These are phyloP conservation scores for Parathielavia appendiculata DNA, from an alignment of 495 filamentous ascomycete species.

Conservation along the genomic window DNA sequence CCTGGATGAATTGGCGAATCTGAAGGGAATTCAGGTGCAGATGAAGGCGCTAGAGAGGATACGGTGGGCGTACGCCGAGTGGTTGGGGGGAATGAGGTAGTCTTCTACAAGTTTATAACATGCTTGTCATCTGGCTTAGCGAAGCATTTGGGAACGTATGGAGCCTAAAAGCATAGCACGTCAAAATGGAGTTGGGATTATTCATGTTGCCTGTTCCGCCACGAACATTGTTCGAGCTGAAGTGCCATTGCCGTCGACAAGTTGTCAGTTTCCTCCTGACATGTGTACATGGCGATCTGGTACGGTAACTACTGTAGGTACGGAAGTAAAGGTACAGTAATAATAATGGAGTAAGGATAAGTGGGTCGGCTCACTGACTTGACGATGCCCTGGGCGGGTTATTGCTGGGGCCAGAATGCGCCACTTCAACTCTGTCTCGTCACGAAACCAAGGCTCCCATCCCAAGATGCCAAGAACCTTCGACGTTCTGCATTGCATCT, in stretches of 20 bases:
- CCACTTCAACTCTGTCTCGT: constrained; percentile 10
- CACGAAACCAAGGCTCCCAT: constrained; percentile 7
- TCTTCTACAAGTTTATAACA: not conserved
- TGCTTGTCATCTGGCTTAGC: no score
- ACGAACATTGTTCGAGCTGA: no score
- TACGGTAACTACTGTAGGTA: no score
- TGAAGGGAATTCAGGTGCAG: constrained; percentile 69
- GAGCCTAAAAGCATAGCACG: no score
- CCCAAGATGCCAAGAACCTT: constrained; percentile 9
- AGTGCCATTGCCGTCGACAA: no score
- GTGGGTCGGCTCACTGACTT: constrained; percentile 8
- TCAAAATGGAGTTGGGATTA: no score
- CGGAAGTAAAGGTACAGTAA: no score
- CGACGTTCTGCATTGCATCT: constrained; percentile 12
- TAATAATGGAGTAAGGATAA: constrained; percentile 10
- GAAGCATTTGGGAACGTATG: no score
- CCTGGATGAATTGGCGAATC: constrained; percentile 71
- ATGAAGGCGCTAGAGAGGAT: constrained; percentile 73
- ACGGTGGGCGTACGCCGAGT: constrained; percentile 79
- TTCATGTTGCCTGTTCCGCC: no score
- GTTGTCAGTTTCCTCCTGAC: no score
- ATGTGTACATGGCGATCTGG: no score
- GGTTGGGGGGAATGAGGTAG: constrained; percentile 43
- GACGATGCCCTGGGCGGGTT: constrained; percentile 2
- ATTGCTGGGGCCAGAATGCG: constrained; percentile 3